Conservation (phyloP, 805 yeast genomes). For the Candida easanensis region DNA sequence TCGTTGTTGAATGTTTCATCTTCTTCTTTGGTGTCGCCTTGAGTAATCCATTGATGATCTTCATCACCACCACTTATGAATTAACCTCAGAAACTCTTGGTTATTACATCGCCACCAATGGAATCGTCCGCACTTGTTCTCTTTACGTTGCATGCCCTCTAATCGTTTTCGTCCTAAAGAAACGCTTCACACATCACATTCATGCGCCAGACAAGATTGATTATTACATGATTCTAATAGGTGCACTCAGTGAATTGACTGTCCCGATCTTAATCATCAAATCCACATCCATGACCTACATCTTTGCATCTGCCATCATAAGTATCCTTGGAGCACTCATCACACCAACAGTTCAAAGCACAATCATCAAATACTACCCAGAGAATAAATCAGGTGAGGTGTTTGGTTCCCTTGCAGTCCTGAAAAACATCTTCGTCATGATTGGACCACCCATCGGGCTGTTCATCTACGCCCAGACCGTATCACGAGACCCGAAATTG, state of each 20-base stretch:
- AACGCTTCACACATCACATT: slow-evolving; percentile 33
- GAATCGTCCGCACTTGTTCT: slow-evolving; percentile 46
- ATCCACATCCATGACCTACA: slow-evolving; percentile 24
- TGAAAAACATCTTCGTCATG: slow-evolving; percentile 50
- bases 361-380: slow-evolving; percentile 59
- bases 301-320: slow-evolving; percentile 3
- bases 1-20: slow-evolving; percentile 46
- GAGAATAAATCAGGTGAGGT: slow-evolving; percentile 64
- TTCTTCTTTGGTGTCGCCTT: slow-evolving; percentile 39
- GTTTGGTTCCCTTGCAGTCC: slow-evolving; percentile 65
- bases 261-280: slow-evolving; percentile 36
- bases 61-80: slow-evolving; percentile 47
- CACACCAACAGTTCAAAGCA: slow-evolving; percentile 56
- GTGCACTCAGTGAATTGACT: slow-evolving; percentile 35
- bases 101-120: slow-evolving; percentile 48
- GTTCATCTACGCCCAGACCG: slow-evolving; percentile 44
- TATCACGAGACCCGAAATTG: slow-evolving; percentile 35
- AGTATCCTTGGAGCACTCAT: slow-evolving; percentile 45
- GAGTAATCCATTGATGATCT: slow-evolving; percentile 45
- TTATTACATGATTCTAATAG: slow-evolving; percentile 33
- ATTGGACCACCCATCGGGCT: slow-evolving; percentile 48
- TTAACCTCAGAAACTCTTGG: slow-evolving; percentile 59
- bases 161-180: slow-evolving; percentile 35
- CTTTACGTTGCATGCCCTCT: slow-evolving; percentile 53
- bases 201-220: slow-evolving; percentile 54